phyloP scores from a whole-genome alignment of 108 stramenopile genomes.

The Epipyxis sp. region DNA sequence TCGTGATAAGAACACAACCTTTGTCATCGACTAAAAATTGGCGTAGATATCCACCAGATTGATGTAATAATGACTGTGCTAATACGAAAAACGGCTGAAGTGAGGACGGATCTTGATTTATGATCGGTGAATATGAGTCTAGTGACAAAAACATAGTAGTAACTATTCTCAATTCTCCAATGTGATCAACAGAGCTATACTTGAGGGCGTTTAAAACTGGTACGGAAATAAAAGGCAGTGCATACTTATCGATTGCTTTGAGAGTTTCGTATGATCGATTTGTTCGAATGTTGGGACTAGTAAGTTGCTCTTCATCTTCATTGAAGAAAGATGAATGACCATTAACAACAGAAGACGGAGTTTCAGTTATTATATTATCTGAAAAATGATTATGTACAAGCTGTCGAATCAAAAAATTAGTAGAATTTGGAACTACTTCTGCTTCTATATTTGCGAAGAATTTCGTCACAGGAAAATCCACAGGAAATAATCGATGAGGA shows the following conservation, averaged over 20 bases:
- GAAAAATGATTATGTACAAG: too few species aligned
- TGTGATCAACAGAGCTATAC: not conserved
- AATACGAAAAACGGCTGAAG: constrained; percentile 24
- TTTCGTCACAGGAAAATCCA: too few species aligned
- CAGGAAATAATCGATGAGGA: not conserved
- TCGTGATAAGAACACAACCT: constrained; percentile 45
- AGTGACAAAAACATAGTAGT: constrained; percentile 33
- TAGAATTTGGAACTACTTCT: too few species aligned
- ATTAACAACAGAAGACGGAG: not conserved
- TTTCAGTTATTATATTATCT: not conserved
- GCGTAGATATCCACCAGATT: constrained; percentile 38
- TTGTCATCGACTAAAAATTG: constrained; percentile 47
- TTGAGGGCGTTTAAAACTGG: constrained; percentile 22
- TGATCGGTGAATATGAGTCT: constrained; percentile 15
- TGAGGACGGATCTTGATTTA: constrained; percentile 4
- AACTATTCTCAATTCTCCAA: constrained; percentile 14
- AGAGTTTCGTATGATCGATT: not conserved
- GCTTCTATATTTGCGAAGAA: not conserved
- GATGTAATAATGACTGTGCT: constrained; percentile 52
- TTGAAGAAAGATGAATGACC: not conserved
- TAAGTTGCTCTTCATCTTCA: too few species aligned
- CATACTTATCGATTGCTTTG: not conserved
- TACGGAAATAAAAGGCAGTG: constrained; percentile 18
- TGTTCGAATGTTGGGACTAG: not conserved
- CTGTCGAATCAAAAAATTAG: too few species aligned